Conservation (phyloP, 2,329 filamentous ascomycete genomes). For the Mycosphaerella sp. region DNA sequence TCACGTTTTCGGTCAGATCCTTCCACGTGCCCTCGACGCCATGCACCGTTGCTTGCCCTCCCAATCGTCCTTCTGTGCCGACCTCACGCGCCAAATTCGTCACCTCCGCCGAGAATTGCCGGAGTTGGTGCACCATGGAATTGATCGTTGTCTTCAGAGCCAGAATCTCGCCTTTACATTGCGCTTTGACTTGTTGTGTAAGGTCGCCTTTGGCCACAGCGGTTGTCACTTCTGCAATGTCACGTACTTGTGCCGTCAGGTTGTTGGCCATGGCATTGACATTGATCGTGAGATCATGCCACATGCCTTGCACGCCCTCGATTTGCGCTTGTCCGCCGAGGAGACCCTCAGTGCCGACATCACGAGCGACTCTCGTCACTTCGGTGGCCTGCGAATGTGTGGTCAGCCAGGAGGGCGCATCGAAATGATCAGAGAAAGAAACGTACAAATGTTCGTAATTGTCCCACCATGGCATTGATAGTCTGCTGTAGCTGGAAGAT, state of each 20-base stretch:
- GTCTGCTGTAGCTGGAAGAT: constrained; percentile 93
- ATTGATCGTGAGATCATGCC: constrained; percentile 56
- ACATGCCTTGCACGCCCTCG: constrained; percentile 59
- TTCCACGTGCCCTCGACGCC: constrained; percentile 50
- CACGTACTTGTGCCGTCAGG: constrained; percentile 48
- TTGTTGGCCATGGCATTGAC: constrained; percentile 51
- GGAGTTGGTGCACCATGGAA: constrained; percentile 48
- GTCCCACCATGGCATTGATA: constrained; percentile 62
- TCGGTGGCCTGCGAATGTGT: constrained; percentile 44
- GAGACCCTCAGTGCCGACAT: constrained; percentile 59
- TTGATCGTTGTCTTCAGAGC: constrained; percentile 49
- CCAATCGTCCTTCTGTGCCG: constrained; percentile 47
- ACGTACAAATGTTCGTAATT: constrained; percentile 51
- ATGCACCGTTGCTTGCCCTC: constrained; percentile 48
- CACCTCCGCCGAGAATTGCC: constrained; percentile 49
- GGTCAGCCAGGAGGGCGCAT: too few relatives aligned
- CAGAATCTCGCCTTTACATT: constrained; percentile 48
- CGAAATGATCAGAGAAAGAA: too few relatives aligned
- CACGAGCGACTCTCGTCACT: constrained; percentile 57
- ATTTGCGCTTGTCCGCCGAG: constrained; percentile 59
- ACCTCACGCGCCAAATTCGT: constrained; percentile 49
- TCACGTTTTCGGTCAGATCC: constrained; percentile 49
- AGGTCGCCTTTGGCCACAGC: constrained; percentile 48
- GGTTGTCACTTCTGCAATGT: constrained; percentile 49
- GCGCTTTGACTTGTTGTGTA: constrained; percentile 46